These are phyloP conservation scores for Sporothrix globosa DNA, from an alignment of 2,329 filamentous ascomycete species.

Conservation along the genomic window DNA sequence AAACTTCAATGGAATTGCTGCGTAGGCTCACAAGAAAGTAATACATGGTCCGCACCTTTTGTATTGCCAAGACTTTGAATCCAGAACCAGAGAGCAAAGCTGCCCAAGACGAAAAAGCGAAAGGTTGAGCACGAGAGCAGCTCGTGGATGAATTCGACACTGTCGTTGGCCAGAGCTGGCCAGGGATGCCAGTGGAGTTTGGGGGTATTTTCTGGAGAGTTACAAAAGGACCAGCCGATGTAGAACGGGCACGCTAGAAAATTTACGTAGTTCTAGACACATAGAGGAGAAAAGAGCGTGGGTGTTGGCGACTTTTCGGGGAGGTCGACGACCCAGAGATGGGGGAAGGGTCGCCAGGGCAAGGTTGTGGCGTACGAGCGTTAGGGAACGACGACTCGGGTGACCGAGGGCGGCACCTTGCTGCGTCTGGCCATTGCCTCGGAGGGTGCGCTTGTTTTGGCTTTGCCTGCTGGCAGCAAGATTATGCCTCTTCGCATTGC, in stretches of 20 bases:
- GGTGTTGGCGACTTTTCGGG: background rate
- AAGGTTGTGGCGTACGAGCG: background rate
- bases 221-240: background rate
- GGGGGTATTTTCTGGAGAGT: background rate
- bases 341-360: background rate
- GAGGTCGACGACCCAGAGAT: background rate
- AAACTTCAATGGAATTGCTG: slow-evolving; percentile 10
- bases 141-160: slow-evolving; percentile 30
- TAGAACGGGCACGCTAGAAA: slow-evolving; percentile 18
- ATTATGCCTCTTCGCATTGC: background rate
- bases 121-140: slow-evolving; percentile 11
- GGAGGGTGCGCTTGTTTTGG: slow-evolving; percentile 18
- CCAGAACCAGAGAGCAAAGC: background rate
- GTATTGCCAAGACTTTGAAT: slow-evolving; percentile 30
- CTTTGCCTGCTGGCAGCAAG: background rate
- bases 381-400: slow-evolving; percentile 20
- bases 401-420: slow-evolving; percentile 2
- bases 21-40: background rate
- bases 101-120: background rate
- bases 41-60: slow-evolving; percentile 25
- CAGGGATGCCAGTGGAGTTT: background rate
- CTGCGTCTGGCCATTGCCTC: slow-evolving; percentile 17
- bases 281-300: background rate
- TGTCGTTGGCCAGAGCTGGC: slow-evolving; percentile 28
- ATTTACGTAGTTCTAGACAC: background rate